Conservation (phyloP, 148 eudicot genomes). For the Fagopyrum esculentum region DNA sequence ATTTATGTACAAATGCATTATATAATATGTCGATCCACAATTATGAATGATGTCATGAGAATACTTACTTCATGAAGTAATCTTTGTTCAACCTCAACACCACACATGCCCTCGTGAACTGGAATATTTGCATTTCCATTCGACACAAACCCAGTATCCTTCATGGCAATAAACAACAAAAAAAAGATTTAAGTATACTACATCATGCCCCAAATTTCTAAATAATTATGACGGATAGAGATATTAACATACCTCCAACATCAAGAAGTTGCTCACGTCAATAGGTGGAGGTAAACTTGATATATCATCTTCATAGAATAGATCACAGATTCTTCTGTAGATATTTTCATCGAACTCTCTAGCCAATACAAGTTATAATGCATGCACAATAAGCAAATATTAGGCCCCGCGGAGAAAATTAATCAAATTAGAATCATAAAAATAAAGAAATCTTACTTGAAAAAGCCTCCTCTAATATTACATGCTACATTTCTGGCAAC, state of each 20-base stretch:
- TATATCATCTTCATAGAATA: slow-evolving; percentile 77
- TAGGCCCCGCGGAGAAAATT: background rate
- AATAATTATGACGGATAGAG: background rate
- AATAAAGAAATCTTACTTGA: slow-evolving; percentile 41
- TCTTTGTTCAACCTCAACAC: slow-evolving; percentile 70
- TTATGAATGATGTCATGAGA: background rate
- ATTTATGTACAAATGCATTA: background rate
- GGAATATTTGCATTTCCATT: slow-evolving; percentile 50
- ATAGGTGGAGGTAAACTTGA: slow-evolving; percentile 62
- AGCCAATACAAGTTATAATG: slow-evolving; percentile 15
- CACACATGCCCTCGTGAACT: slow-evolving; percentile 63
- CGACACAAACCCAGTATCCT: slow-evolving; percentile 66
- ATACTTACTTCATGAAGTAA: slow-evolving; percentile 30
- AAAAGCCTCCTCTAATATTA: slow-evolving; percentile 93
- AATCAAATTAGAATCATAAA: background rate
- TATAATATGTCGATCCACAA: background rate
- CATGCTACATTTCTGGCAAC: slow-evolving; percentile 98
- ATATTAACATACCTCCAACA: slow-evolving; percentile 62
- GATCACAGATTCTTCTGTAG: slow-evolving; percentile 47
- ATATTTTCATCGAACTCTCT: slow-evolving; percentile 88
- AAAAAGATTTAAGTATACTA: background rate
- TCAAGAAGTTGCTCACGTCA: slow-evolving; percentile 85
- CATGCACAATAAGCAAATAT: slow-evolving; percentile 5
- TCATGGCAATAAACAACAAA: background rate
- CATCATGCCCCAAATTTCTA: background rate